Evolutionary conservation across 192 early-diverging fungal species (phyloP).

Genomic region (Podochytrium sp.): DNA sequence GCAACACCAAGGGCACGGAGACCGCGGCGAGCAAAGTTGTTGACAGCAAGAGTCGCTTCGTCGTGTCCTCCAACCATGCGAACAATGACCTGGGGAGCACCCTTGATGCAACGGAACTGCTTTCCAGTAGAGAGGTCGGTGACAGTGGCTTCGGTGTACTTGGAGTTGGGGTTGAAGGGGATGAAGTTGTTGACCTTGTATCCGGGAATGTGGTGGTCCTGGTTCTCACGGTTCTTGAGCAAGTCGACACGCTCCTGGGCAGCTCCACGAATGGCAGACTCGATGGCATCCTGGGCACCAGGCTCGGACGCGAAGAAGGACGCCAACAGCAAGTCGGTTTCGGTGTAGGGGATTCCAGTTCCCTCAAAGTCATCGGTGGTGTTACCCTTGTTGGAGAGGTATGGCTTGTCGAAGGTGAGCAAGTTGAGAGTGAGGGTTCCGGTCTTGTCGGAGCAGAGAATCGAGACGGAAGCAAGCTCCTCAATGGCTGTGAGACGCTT

Average conservation of each 20-base stretch:
- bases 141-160: slow-evolving; percentile 87
- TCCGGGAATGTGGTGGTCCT: slow-evolving; percentile 74
- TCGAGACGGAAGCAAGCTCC: slow-evolving; percentile 88
- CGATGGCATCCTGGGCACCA: slow-evolving; percentile 88
- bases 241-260: slow-evolving; percentile 76
- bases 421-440: slow-evolving; percentile 91
- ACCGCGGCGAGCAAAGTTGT: slow-evolving; percentile 81
- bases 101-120: slow-evolving; percentile 87
- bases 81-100: slow-evolving; percentile 90
- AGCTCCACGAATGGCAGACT: slow-evolving; percentile 81
- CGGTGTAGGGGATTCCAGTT: slow-evolving; percentile 44
- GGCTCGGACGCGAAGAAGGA: slow-evolving; percentile 84
- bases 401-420: slow-evolving; percentile 87
- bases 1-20: slow-evolving; percentile 92
- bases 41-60: slow-evolving; percentile 82
- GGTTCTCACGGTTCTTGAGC: slow-evolving; percentile 60
- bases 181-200: slow-evolving; percentile 87
- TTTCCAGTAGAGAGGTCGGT: slow-evolving; percentile 72
- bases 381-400: slow-evolving; percentile 46
- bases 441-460: slow-evolving; percentile 76
- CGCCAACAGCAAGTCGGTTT: slow-evolving; percentile 79
- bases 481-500: slow-evolving; percentile 91
- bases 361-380: slow-evolving; percentile 71
- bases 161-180: slow-evolving; percentile 89
- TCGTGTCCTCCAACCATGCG: slow-evolving; percentile 66